Base-by-base conservation (phyloP, 2,329 filamentous ascomycete species). In the Penicillium sp. region DNA sequence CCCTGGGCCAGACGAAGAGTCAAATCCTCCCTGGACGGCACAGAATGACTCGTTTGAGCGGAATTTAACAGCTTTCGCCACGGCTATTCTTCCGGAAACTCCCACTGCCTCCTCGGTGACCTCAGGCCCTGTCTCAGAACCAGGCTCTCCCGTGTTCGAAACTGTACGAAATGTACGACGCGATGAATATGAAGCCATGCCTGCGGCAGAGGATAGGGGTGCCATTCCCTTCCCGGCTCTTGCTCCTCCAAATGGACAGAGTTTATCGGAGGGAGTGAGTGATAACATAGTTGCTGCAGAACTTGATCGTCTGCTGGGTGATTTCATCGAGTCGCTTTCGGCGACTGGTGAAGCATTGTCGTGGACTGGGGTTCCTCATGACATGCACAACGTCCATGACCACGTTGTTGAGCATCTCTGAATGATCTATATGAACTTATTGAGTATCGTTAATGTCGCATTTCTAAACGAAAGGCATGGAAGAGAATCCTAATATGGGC, bases 1-100 rank as follows among this genome's bases (percentile, higher is more conserved):
- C 70, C 66, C 82, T 66, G 50, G 76, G 60, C 71, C 78, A 74
- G 46, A 82, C 72, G 43, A 82, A 74, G 53, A 82, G 59, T 13
- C 74, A 70, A 5, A 80, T 11, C 54, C 58, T 2, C 16, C 39
- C 33, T 62, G 62, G 65, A 57, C 56, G 9, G 51, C 61, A 10
- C 55, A 53, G 49, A 50, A 12, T 40, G 55, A 11, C 35, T 55
- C 25, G 35, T 53, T 16, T 29, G 48, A 53, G 3, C 47, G 58
- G 10, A 55, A 14, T 36, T 29, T 61, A 34, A 55, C 61, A 6
- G 63, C 54, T n/a, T 53, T 64, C 28, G 61, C 60, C 2, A 60
- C 64, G 0, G 61, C 61, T 6, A 57, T 65, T 18, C 62, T 61
- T 1, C 58, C 57, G 16, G 56, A 60, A 4, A 41, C 55, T 22